These are phyloP conservation scores for Eucommia ulmoides DNA, from an alignment of 257 asterid genomes.

Conservation along the genomic window DNA sequence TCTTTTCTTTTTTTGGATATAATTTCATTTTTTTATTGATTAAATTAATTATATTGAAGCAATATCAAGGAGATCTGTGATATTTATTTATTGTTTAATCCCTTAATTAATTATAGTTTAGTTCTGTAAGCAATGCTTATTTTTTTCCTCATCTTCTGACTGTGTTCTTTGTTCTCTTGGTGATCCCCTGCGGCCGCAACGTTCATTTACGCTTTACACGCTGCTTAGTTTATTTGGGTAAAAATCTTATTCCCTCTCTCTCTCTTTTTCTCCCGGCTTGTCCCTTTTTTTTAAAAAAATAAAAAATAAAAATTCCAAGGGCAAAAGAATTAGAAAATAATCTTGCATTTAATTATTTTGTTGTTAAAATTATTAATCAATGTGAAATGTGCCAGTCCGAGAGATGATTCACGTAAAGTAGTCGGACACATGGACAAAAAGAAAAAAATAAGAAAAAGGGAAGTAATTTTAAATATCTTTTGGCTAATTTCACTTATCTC, in stretches of 20 bases:
- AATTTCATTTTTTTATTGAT: neutral
- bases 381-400: too few relatives aligned
- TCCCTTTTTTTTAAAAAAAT: neutral
- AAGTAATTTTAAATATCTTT: too few relatives aligned
- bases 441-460: too few relatives aligned
- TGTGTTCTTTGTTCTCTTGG: slow-evolving; percentile 21
- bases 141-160: slow-evolving; percentile 31
- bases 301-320: too few relatives aligned
- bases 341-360: neutral
- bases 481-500: too few relatives aligned
- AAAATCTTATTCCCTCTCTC: too few relatives aligned
- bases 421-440: too few relatives aligned
- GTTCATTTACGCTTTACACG: slow-evolving; percentile 35
- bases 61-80: slow-evolving; percentile 54
- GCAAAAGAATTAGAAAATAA: too few relatives aligned
- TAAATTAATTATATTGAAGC: slow-evolving; percentile 1
- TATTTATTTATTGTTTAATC: slow-evolving; percentile 14
- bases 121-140: slow-evolving; percentile 5
- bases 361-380: too few relatives aligned
- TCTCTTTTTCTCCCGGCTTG: neutral
- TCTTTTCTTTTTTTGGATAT: neutral
- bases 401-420: too few relatives aligned
- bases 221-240: slow-evolving; percentile 81
- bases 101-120: slow-evolving; percentile 2
- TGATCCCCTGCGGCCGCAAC: slow-evolving; percentile 36